phyloP scores from a whole-genome alignment of 805 yeast species.

The Teunomyces gatunensis region DNA sequence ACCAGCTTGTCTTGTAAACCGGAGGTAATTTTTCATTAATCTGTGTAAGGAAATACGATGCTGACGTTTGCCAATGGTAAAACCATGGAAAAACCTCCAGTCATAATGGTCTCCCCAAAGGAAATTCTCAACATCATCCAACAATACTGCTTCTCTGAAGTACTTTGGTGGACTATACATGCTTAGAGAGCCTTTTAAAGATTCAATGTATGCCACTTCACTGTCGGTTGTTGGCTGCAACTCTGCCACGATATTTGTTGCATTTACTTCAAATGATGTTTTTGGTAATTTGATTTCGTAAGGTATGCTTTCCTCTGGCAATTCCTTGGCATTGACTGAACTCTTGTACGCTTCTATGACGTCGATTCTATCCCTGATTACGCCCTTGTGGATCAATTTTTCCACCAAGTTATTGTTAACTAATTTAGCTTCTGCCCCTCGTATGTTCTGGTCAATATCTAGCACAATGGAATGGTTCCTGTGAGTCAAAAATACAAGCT shows the following conservation, averaged over 20 bases:
- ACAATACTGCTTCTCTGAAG: slow-evolving; percentile 20
- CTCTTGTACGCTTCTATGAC: slow-evolving; percentile 7
- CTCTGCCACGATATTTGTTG: slow-evolving; percentile 12
- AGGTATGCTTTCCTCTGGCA: not conserved
- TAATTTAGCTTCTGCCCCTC: slow-evolving; percentile 10
- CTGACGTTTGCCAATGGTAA: slow-evolving; percentile 14
- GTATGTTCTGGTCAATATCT: not conserved
- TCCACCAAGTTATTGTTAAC: slow-evolving; percentile 23
- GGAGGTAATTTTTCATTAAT: slow-evolving; percentile 16
- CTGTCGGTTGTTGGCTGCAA: slow-evolving; percentile 7
- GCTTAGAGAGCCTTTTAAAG: slow-evolving; percentile 15
- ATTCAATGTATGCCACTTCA: slow-evolving; percentile 17
- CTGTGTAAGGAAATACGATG: slow-evolving; percentile 17
- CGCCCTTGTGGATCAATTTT: slow-evolving; percentile 10
- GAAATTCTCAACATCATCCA: slow-evolving; percentile 8
- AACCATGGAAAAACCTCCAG: slow-evolving; percentile 24
- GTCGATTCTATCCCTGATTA: slow-evolving; percentile 5
- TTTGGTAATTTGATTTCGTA: slow-evolving; percentile 15
- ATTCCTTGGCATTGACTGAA: slow-evolving; percentile 7
- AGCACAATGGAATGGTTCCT: slow-evolving; percentile 7
- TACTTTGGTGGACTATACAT: slow-evolving; percentile 18
- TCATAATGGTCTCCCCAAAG: slow-evolving; percentile 25
- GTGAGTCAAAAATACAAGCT: slow-evolving; percentile 28
- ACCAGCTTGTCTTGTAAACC: slow-evolving; percentile 17
- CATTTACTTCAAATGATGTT: slow-evolving; percentile 23